Evolutionary conservation across 306 rosid species (phyloP), one percentile per base, ranked within the genome.

Genomic region (Corylus heterophylla): DNA sequence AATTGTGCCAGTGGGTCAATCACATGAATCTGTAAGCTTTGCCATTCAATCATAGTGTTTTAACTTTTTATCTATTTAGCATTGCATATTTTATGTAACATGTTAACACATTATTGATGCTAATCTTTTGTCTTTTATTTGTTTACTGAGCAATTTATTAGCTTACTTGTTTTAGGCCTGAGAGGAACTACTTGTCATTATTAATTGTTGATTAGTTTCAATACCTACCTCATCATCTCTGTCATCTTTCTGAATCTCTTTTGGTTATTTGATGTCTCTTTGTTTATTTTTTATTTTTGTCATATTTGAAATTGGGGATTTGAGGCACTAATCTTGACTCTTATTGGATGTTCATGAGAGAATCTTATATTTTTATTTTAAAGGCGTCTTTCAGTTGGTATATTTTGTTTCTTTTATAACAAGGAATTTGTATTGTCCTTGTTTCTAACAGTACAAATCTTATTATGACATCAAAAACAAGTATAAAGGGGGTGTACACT

Each of bases 1-100:
- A 82, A 86, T 91, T 80, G 93, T 86, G 27, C 94, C 97, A 27
- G 81, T 78, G 82, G 85, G 77, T 67, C 91, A 87, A 79, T 78
- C 90, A 79, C 83, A 77, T 73, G 87, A 85, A 64, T 79, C 85
- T 54, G 98, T 92, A 77, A 88, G 91, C 69, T 80, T 64, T 82
- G 69, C 71, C 12, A 18, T 76, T 76, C 29, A 35, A 69, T 78
- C 45, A 55, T 44, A 13, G 68, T 37, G 27, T 39, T 74, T 54
- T 54, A 66, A 54, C 49, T 31, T 64, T 77, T 79, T 70, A 77
- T n/a, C 76, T 76, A 12, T 75, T 45, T 18, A 50, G 50, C 47
- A 73, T 44, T 80, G 73, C 68, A 39, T 56, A 16, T 35, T 63
- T 48, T 76, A 66, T 80, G 50, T 70, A 25, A 48, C 14, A 47